Base-by-base conservation (phyloP, 2,329 filamentous ascomycete genomes). In the Penicillium freii region DNA sequence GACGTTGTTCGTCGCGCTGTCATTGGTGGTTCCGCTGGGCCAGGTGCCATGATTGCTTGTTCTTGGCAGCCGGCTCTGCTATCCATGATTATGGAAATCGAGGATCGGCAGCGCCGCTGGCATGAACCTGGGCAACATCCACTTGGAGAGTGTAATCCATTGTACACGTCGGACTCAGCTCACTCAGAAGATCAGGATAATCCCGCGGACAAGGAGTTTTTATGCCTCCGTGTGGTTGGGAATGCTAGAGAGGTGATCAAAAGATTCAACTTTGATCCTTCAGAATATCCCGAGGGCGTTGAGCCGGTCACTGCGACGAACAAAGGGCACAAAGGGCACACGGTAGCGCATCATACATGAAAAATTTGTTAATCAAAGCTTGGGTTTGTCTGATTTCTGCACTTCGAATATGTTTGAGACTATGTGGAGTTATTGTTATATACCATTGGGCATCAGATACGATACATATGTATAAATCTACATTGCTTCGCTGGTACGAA, bases 71-170 rank as follows among this genome's bases (percentile, higher is more conserved):
- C 73, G 8, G 72, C 66, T 43, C 56, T 79, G 2, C 60, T 77
- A 6, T 68, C 70, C 9, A 68, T 79, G 17, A 70, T 77, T 34
- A 65, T 70, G 44, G 75, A 77, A 51, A 66, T 79, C 53, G 77
- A 78, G 47, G 61, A 71, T 33, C 74, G 77, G 15, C 77, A 80
- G 58, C 73, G 71, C 19, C 69, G 67, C 56, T 77, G 75, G 73
- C 77, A 80, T 69, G 60, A 60, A 42, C 64, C 66, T 31, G 63
- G 65, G 17, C 45, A 60, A 13, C 67, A 68, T 44, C 67, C 69
- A 4, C 43, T 66, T 2, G 23, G 56, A 7, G 45, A 29, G 17
- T 51, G 53, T 31, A 60, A 63, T 31, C 60, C 59, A 19, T 31
- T 64, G 1, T 51, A n/a, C 4, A 25, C 13, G 5, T 29, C 36